Percentiles rank a stretch among this genome's conserved stretches.
phyloP scores from a whole-genome alignment of 495 filamentous ascomycete species.

The Xeromyces bisporus region DNA sequence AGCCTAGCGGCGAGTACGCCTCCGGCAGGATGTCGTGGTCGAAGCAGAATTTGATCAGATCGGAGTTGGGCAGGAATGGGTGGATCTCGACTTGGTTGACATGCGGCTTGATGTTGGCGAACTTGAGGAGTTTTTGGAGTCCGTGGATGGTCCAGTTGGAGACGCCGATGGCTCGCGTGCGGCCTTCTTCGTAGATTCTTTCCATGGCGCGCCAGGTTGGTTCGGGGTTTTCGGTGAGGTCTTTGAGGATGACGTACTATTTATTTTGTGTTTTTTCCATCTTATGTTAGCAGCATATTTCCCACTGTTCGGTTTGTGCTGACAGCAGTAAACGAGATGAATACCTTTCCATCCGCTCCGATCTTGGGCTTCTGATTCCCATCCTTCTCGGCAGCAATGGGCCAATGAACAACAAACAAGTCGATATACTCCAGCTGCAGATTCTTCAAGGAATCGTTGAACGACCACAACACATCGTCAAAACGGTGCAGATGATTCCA shows the following conservation, averaged over 20 bases:
- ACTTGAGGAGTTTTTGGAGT: slow-evolving; percentile 50
- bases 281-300: too few relatives aligned
- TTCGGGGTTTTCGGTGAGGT: slow-evolving; percentile 48
- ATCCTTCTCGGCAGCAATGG: slow-evolving; percentile 51
- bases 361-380: slow-evolving; percentile 37
- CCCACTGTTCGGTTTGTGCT: too few relatives aligned
- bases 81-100: slow-evolving; percentile 90
- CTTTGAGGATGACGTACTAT: slow-evolving; percentile 39
- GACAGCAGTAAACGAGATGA: too few relatives aligned
- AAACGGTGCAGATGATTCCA: slow-evolving; percentile 51
- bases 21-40: slow-evolving; percentile 52
- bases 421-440: slow-evolving; percentile 70
- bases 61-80: slow-evolving; percentile 71
- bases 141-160: slow-evolving; percentile 65
- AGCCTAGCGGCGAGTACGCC: slow-evolving; percentile 65
- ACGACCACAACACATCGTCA: slow-evolving; percentile 43
- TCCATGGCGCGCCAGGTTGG: slow-evolving; percentile 68
- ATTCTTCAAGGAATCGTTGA: slow-evolving; percentile 55
- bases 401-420: slow-evolving; percentile 70
- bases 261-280: too few relatives aligned
- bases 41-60: slow-evolving; percentile 51
- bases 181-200: slow-evolving; percentile 50
- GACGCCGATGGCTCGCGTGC: slow-evolving; percentile 66
- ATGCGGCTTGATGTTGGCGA: slow-evolving; percentile 46
- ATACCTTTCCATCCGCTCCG: slow-evolving; percentile 60